A percentile compares a stretch with the other conserved stretches of the same genome.
Conservation (phyloP, 2,329 filamentous ascomycete genomes). For the Fusarium nanum region DNA sequence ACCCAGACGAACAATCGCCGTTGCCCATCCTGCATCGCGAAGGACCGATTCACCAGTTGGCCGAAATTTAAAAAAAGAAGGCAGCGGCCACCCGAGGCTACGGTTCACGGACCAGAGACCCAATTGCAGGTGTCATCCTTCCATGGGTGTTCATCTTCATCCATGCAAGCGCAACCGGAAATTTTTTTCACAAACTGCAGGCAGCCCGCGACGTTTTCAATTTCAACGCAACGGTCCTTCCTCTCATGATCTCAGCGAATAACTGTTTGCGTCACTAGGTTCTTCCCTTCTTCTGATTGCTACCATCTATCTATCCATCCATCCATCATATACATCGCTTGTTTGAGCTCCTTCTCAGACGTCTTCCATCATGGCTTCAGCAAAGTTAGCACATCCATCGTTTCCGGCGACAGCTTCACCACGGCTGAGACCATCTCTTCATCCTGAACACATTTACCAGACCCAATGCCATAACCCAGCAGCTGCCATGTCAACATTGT, state of each 20-base stretch:
- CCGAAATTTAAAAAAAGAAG: slow-evolving; percentile 1
- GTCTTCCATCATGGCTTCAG: slow-evolving; percentile 27
- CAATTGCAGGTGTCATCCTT: slow-evolving; percentile 22
- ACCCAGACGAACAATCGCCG: neutral
- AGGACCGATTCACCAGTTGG: neutral
- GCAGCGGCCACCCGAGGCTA: slow-evolving; percentile 30
- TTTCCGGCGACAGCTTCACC: slow-evolving; percentile 13
- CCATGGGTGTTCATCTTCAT: slow-evolving; percentile 24
- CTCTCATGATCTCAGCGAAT: neutral
- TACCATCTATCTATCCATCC: neutral
- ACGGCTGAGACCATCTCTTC: slow-evolving; percentile 11
- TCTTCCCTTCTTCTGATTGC: neutral
- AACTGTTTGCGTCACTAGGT: slow-evolving; percentile 9
- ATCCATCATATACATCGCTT: neutral
- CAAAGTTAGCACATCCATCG: slow-evolving; percentile 28
- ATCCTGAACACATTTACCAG: slow-evolving; percentile 9
- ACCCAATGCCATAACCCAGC: neutral
- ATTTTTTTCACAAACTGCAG: slow-evolving; percentile 12
- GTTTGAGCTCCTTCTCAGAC: neutral
- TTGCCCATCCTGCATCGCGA: slow-evolving; percentile 9
- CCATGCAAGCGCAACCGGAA: slow-evolving; percentile 24
- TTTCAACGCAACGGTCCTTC: slow-evolving; percentile 6
- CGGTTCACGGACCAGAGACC: slow-evolving; percentile 30
- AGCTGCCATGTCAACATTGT: slow-evolving; percentile 23
- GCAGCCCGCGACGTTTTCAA: neutral